Percentiles rank a stretch among this genome's conserved stretches.
Evolutionary conservation across 2,329 filamentous ascomycete genomes (phyloP).

Genomic region (Monosporascus ibericus): DNA sequence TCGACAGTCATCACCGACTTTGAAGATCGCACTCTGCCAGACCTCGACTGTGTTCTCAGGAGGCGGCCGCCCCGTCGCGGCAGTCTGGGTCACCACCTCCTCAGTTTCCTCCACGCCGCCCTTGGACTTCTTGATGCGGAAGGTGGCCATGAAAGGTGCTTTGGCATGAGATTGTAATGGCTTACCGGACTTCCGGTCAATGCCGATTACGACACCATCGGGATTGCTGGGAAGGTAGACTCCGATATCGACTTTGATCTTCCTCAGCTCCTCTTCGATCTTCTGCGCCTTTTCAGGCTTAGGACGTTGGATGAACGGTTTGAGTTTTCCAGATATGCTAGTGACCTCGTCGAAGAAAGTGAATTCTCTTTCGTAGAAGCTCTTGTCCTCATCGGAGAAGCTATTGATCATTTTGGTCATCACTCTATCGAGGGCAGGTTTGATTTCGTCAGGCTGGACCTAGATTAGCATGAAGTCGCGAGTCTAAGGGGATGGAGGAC

Average conservation of each 20-base stretch:
- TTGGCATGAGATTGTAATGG: conserved; percentile 97
- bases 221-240: conserved; percentile 97
- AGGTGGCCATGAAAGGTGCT: conserved; percentile 97
- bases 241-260: conserved; percentile 94
- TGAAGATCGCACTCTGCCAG: conserved; percentile 99
- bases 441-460: conserved; percentile 73
- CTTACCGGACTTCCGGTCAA: conserved; percentile 96
- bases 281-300: conserved; percentile 99
- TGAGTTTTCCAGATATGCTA: conserved; percentile 88
- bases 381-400: conserved; percentile 72
- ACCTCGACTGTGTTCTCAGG: conserved; percentile 68
- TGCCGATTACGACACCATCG: conserved; percentile 93
- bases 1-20: conserved; percentile 96
- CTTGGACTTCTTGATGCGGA: conserved; percentile 83
- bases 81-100: conserved; percentile 43
- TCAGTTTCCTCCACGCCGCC: conserved; percentile 45
- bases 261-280: conserved; percentile 95
- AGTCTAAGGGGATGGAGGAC: conserved; percentile 19
- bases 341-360: conserved; percentile 98
- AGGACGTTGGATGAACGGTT: conserved; percentile 82
- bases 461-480: conserved; percentile 13
- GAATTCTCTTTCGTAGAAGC: conserved; percentile 92
- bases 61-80: conserved; percentile 28
- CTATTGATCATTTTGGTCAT: conserved; percentile 76
- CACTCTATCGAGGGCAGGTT: conserved; percentile 87